Evolutionary conservation across 2,329 filamentous ascomycete species (phyloP).

Genomic region (Nigrospora osmanthi): DNA sequence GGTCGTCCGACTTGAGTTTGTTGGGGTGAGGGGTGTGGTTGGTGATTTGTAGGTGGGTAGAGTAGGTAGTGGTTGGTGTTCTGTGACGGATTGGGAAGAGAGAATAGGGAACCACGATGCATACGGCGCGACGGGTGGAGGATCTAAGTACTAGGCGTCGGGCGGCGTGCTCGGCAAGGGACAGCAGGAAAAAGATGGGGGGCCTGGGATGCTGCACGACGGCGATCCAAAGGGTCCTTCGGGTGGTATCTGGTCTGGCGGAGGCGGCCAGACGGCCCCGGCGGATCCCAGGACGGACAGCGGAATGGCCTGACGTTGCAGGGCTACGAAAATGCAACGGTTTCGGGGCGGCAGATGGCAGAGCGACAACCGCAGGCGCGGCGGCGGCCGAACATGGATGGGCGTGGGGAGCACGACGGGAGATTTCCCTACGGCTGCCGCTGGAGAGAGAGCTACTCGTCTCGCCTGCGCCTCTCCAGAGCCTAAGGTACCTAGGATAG

Average conservation of each 20-base stretch:
- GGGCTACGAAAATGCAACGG: constrained; percentile 3
- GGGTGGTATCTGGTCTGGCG: not conserved
- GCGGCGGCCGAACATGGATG: not conserved
- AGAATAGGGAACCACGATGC: not conserved
- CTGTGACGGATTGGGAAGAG: not conserved
- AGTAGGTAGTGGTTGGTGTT: not conserved
- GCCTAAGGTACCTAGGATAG: too few species aligned
- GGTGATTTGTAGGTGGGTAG: not conserved
- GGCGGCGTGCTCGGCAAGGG: not conserved
- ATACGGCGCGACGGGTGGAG: not conserved
- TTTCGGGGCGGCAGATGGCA: constrained; percentile 1
- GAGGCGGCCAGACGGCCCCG: constrained; percentile 2
- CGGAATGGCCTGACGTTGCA: constrained; percentile 1
- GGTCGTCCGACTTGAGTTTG: not conserved
- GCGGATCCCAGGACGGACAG: not conserved
- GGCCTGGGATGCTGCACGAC: not conserved
- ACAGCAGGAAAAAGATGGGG: not conserved
- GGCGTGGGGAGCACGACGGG: not conserved
- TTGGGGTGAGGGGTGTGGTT: not conserved
- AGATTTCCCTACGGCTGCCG: not conserved
- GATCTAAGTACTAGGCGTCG: not conserved
- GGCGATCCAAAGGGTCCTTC: not conserved
- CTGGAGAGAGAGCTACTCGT: not conserved
- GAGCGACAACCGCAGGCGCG: not conserved
- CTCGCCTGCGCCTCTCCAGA: too few species aligned